Base-by-base conservation (phyloP, 208 protist species). In the Wallacemonas rigidus region DNA sequence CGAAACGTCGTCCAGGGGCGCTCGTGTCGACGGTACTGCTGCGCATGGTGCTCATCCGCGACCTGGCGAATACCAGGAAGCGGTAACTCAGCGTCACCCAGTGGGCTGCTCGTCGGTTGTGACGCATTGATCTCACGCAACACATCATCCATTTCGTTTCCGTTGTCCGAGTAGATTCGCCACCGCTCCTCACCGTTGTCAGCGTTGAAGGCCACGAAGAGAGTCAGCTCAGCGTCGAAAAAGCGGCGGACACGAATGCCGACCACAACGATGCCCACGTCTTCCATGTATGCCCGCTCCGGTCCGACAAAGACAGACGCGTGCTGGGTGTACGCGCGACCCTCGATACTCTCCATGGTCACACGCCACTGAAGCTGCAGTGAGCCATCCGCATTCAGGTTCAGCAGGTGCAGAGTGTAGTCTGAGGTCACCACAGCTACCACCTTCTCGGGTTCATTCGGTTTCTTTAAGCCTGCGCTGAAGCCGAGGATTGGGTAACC, bases 1-100 rank as follows among this genome's bases (percentile, higher is more conserved):
- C 89, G 89, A 53, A 85, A 95, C 38, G 60, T 90, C 0, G 86
- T 87, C 90, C 88, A 97, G 45, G 88, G 88, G 67, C 90, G 83
- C 80, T 90, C 86, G 61, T 84, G 79, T 12, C 60, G 12, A 26
- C 79, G 76, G 48, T 58, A 75, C n/a, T 12, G 64, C 44, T 77
- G 74, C n/a, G 35, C 58, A 41, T 39, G 60, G 60, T 67, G 70
- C 60, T 65, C 60, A 65, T 65, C 60, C 8, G 60, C 38, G 5
- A 36, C 60, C 43, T 65, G 55, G 15, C 43, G 54, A 72, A 72
- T 39, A 12, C 43, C 51, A 5, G 68, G 54, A 9, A 53, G 40
- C n/a, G 55, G 43, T 5, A 61, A 41, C 35, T 62, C 43, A 9
- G 40, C 54, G 5, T 57, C 50, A 36, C 68, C 55, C 14, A 63